Evolutionary conservation across 495 filamentous ascomycete genomes (phyloP), one percentile per base, ranked within the genome.

Genomic region (Xylaria curta): DNA sequence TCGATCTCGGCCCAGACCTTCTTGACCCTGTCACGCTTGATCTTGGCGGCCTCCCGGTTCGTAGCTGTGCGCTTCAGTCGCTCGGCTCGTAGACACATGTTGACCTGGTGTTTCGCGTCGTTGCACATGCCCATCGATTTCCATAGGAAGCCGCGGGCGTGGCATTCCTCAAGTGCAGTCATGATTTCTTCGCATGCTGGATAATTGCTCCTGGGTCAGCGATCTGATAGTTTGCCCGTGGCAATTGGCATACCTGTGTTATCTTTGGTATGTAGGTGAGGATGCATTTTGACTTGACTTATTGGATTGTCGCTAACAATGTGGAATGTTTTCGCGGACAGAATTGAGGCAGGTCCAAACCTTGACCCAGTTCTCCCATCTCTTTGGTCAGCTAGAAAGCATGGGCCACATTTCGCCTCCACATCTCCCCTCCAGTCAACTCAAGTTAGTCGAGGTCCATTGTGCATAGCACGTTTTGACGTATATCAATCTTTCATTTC

Each of bases 181-280:
- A 98, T 97, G 76, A 98, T 87, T 73, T 94, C 94, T 82, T 94
- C 93, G 87, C 96, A 99, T 72, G 90, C 97, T 99, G 74, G 40
- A 59, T 28, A 24, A 19, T 26, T 26, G 42, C 17, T 4, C 15
- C 31, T 15, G 24, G 19, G 46, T 65, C 19, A 65, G 67, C 26
- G 38, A 28, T 51, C 31, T 49, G 13, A 15, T 54, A 9, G 15
- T 8, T 19, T 44, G 19, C 28, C 8, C 40, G 59, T 42, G 44
- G 40, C 24, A 46, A 64, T 54, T 40, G 69, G n/a, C 51, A 42
- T 87, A 97, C 96, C 94, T 80, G 83, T 83, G 74, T 97, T 97
- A 76, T 97, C 89, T 73, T 94, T 92, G 31, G 93, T 97, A 76
- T 98, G 94, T 4, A 99, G 83, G 82, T 97, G 95, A 31, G 96